Evolutionary conservation across 768 basidiomycete species (phyloP).

Genomic region (Rubroboletus pulcherrimus): DNA sequence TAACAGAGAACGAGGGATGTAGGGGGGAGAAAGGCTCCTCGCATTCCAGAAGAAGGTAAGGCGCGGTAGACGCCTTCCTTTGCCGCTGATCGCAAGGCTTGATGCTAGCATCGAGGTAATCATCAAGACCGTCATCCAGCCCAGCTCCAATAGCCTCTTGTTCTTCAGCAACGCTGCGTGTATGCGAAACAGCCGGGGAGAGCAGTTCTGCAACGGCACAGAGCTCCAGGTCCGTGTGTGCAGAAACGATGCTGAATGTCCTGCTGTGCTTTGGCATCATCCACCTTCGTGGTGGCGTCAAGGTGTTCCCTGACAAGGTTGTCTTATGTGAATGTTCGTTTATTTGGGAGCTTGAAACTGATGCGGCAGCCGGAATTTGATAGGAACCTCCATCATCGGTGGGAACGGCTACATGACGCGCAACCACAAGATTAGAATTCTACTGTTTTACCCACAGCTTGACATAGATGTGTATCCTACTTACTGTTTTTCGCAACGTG

Average conservation of each 20-base stretch:
- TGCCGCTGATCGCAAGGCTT: slow-evolving; percentile 6
- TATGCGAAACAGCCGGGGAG: slow-evolving; percentile 31
- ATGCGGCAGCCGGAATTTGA: slow-evolving; percentile 12
- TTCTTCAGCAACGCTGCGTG: slow-evolving; percentile 22
- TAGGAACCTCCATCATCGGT: slow-evolving; percentile 14
- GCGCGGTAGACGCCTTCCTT: slow-evolving; percentile 6
- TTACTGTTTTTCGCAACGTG: slow-evolving; percentile 27
- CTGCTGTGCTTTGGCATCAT: slow-evolving; percentile 31
- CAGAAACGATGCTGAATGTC: slow-evolving; percentile 42
- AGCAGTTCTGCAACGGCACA: slow-evolving; percentile 49
- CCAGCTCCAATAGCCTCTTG: slow-evolving; percentile 20
- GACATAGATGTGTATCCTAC: slow-evolving; percentile 19
- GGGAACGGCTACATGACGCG: slow-evolving; percentile 20
- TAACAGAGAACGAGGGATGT: slow-evolving; percentile 14
- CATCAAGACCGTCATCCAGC: slow-evolving; percentile 29
- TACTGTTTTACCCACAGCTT: slow-evolving; percentile 19
- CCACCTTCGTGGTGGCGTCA: slow-evolving; percentile 18
- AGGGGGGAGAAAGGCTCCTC: slow-evolving; percentile 31
- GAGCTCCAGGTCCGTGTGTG: slow-evolving; percentile 48
- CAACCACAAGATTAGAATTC: slow-evolving; percentile 24
- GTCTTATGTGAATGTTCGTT: slow-evolving; percentile 20
- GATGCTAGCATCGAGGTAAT: slow-evolving; percentile 28
- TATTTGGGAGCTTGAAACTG: slow-evolving; percentile 13
- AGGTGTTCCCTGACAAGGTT: slow-evolving; percentile 23
- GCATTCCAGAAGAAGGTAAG: slow-evolving; percentile 30